Evolutionary conservation across 768 basidiomycete species (phyloP).

Genomic region (Ramaria rubella): DNA sequence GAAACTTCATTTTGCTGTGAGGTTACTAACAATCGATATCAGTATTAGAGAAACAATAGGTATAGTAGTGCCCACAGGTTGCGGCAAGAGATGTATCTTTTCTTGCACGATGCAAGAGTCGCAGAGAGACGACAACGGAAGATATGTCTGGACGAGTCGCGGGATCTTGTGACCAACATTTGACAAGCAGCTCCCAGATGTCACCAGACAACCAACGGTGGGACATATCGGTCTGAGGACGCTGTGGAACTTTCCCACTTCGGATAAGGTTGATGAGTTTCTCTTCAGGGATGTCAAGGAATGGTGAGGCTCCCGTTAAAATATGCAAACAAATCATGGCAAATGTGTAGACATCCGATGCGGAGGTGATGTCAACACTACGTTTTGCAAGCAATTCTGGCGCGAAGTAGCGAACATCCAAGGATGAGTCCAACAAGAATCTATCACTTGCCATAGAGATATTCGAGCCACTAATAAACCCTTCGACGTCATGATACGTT

Average conservation of each 20-base stretch:
- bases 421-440: background rate
- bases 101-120: background rate
- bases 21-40: background rate
- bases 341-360: conserved; percentile 3
- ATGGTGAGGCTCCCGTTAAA: background rate
- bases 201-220: background rate
- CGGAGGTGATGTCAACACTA: background rate
- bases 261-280: background rate
- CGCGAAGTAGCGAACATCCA: background rate
- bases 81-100: background rate
- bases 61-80: background rate
- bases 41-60: background rate
- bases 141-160: background rate
- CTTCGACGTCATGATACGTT: background rate
- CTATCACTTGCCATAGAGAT: background rate
- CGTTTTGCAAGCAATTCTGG: background rate
- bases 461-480: background rate
- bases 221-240: background rate
- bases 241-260: background rate
- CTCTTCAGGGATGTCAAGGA: background rate
- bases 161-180: background rate
- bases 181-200: background rate
- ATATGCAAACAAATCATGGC: background rate
- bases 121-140: background rate
- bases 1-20: background rate